A percentile compares a stretch with the other conserved stretches of the same genome.
Conservation (phyloP, 2,329 filamentous ascomycete species). For the Ophiostoma populinum region DNA sequence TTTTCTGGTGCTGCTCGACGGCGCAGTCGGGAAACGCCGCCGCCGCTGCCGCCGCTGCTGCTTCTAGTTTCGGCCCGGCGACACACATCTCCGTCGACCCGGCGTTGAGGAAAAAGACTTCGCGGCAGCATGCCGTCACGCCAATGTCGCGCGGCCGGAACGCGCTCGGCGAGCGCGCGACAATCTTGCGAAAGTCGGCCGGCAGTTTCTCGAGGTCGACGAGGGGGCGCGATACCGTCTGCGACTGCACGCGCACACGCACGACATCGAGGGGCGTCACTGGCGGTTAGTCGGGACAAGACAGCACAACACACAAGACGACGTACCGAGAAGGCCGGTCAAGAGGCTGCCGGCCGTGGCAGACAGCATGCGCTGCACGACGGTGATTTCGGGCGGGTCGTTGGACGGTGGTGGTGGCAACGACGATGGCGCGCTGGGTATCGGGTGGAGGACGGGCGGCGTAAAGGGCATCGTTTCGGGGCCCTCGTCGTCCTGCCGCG, state of each 20-base stretch:
- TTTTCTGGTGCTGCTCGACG: constrained; percentile 70
- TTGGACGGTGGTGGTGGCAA: constrained; percentile 13
- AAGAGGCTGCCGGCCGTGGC: constrained; percentile 80
- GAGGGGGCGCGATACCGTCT: constrained; percentile 29
- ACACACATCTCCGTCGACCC: constrained; percentile 61
- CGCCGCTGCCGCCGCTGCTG: constrained; percentile 29
- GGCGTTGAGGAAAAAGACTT: constrained; percentile 92
- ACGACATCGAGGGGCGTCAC: constrained; percentile 95
- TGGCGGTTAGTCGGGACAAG: constrained; percentile 19
- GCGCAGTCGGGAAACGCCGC: constrained; percentile 48
- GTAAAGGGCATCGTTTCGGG: constrained; percentile 16
- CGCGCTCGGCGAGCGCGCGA: constrained; percentile 41
- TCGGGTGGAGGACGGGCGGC: constrained; percentile 17
- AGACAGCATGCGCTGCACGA: constrained; percentile 84
- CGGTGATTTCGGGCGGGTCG: constrained; percentile 50
- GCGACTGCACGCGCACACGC: constrained; percentile 82
- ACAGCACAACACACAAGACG: background rate
- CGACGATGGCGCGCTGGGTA: constrained; percentile 9
- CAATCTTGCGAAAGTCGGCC: constrained; percentile 37
- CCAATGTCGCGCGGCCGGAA: constrained; percentile 68
- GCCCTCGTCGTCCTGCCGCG: constrained; percentile 16
- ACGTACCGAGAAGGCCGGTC: constrained; percentile 68
- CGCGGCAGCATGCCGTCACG: constrained; percentile 85
- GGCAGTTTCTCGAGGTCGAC: constrained; percentile 23
- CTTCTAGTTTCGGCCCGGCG: constrained; percentile 41